These are phyloP conservation scores for Diaporthe helianthi DNA, from an alignment of 2,329 filamentous ascomycete genomes.

Conservation along the genomic window DNA sequence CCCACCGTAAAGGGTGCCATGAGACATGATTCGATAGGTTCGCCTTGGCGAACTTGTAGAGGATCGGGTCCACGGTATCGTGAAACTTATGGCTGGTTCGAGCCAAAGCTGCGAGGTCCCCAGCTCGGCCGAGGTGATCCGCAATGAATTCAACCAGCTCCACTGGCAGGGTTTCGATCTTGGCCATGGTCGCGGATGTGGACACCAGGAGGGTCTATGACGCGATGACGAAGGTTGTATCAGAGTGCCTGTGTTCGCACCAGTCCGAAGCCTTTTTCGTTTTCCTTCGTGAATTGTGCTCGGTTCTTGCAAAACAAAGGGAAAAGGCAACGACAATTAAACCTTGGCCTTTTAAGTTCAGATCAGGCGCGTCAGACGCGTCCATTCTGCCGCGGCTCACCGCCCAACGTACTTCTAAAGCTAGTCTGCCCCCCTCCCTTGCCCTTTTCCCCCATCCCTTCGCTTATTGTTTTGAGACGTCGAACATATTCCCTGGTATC, in stretches of 20 bases:
- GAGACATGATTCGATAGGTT: slow-evolving; percentile 24
- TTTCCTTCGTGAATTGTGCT: neutral
- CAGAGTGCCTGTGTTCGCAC: neutral
- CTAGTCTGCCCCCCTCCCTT: neutral
- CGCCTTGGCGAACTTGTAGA: slow-evolving; percentile 38
- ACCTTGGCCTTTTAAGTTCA: neutral
- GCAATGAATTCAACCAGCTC: slow-evolving; percentile 41
- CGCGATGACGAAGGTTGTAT: neutral
- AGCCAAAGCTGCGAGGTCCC: slow-evolving; percentile 40
- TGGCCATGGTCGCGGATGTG: neutral
- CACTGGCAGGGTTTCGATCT: slow-evolving; percentile 36
- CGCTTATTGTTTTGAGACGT: neutral
- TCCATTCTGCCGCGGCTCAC: slow-evolving; percentile 18
- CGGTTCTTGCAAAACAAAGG: neutral
- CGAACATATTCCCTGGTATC: neutral
- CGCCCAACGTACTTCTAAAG: neutral
- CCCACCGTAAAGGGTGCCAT: slow-evolving; percentile 39
- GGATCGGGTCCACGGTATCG: slow-evolving; percentile 36
- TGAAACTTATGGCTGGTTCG: slow-evolving; percentile 37
- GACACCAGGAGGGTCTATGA: neutral
- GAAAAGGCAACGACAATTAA: neutral
- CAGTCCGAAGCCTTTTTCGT: neutral
- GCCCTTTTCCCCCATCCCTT: neutral
- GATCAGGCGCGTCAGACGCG: neutral
- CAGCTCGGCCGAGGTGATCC: slow-evolving; percentile 36